Base-by-base conservation (phyloP, 768 basidiomycete genomes). In the Termitomyces sp. region DNA sequence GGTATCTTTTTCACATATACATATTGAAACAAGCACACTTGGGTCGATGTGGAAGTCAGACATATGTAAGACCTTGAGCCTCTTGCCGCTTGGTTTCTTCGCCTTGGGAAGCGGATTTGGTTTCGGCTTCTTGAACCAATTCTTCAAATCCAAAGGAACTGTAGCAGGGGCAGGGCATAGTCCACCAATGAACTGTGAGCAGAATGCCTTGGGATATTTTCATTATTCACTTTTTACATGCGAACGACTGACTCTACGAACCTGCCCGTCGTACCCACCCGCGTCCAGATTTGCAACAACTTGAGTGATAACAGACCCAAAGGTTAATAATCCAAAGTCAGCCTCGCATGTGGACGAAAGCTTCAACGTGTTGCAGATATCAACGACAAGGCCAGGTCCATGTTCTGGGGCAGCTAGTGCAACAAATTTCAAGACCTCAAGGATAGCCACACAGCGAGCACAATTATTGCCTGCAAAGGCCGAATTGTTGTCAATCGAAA, bases 1-100 rank as follows among this genome's bases (percentile, higher is more conserved):
- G 30, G 45, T 7, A 20, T 52, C 18, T n/a, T 22, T 22, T n/a
- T 32, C 12, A 40, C 4, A 40, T n/a, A 49, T 47, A 8, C 53
- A 9, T 47, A 22, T 8, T 37, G 10, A 20, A 16, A 37, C 30
- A 51, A 37, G 64, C 79, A 49, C 63, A 87, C 88, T 80, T 37
- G 89, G 85, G 68, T 91, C 89, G 51, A 92, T 71, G 68, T 91
- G 90, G 57, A 89, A 76, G 65, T 91, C 89, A 0, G 88, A 89
- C 20, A 92, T 56, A 66, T 91, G 90, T 56, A 92, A 70, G 0
- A 91, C 84, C 67, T 88, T 90, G 43, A 90, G 72, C 37, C 83
- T 77, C 64, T 88, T 70, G 13, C 88, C 88, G 43, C 83, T 88
- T 16, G 80, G 79, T 66, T 77, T 76, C 68, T 79, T 87, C 0